Percentiles rank a stretch among this genome's conserved stretches.
phyloP scores from a whole-genome alignment of 2,329 filamentous ascomycete genomes.

The Bipolaris gigantea region DNA sequence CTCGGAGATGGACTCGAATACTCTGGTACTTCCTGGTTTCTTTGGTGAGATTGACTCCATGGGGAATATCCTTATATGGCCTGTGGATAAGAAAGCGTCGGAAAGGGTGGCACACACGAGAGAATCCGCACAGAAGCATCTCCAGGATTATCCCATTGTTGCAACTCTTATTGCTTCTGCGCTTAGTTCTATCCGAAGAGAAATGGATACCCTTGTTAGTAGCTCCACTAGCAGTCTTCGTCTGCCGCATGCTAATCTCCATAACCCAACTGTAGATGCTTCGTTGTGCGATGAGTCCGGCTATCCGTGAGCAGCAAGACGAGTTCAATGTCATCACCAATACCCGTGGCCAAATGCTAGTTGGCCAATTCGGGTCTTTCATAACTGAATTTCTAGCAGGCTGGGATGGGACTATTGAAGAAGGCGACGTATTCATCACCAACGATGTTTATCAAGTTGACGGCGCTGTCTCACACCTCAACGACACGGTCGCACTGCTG shows the following conservation, averaged over 20 bases:
- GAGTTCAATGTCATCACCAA: conserved; percentile 59
- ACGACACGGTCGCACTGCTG: conserved; percentile 55
- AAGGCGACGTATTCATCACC: conserved; percentile 56
- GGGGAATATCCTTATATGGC: conserved; percentile 55
- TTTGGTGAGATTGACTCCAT: conserved; percentile 52
- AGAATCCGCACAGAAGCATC: conserved; percentile 43
- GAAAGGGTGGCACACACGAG: conserved; percentile 37
- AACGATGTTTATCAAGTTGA: conserved; percentile 55
- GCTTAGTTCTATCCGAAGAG: conserved; percentile 51
- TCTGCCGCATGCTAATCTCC: not conserved
- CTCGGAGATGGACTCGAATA: conserved; percentile 57
- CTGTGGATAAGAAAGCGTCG: conserved; percentile 36
- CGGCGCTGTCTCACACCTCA: conserved; percentile 55
- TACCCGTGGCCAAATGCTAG: conserved; percentile 53
- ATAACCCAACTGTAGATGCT: conserved; percentile 27
- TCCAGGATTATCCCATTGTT: conserved; percentile 48
- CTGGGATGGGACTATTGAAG: conserved; percentile 53
- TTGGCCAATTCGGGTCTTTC: conserved; percentile 56
- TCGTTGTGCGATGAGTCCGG: conserved; percentile 56
- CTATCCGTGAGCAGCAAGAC: conserved; percentile 56
- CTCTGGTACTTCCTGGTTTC: conserved; percentile 53
- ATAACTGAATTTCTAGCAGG: conserved; percentile 52
- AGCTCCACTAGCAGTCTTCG: too few species aligned
- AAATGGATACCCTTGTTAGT: conserved; percentile 55
- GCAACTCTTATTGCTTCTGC: conserved; percentile 51